A percentile compares a stretch with the other conserved stretches of the same genome.
phyloP scores from a whole-genome alignment of 2,329 filamentous ascomycete species.

The Dothiorella sarmentorum region DNA sequence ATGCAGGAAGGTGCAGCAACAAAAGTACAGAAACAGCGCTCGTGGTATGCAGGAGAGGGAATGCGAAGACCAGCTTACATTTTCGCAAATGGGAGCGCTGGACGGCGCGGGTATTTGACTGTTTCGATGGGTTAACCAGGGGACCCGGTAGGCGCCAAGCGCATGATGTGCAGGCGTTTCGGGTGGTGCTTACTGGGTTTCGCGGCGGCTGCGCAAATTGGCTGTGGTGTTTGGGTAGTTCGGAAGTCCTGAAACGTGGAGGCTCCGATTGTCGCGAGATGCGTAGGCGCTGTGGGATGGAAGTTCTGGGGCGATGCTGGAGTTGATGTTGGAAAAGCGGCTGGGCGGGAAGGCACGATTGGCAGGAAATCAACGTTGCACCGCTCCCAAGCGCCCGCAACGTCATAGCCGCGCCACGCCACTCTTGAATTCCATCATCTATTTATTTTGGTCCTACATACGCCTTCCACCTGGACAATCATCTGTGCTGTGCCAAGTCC shows the following conservation, averaged over 20 bases:
- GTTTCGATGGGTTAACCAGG: background rate
- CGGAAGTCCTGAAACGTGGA: background rate
- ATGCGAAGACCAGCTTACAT: conserved; percentile 36
- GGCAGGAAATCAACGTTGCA: conserved; percentile 5
- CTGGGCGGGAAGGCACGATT: conserved; percentile 11
- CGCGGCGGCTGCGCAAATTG: conserved; percentile 15
- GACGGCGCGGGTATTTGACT: background rate
- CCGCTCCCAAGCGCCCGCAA: conserved; percentile 2
- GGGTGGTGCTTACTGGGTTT: background rate
- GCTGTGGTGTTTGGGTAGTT: background rate
- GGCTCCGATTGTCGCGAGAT: background rate
- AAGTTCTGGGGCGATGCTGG: background rate
- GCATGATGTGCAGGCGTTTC: conserved; percentile 9
- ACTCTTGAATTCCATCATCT: background rate
- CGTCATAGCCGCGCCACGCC: conserved; percentile 11
- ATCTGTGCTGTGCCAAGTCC: too few relatives aligned
- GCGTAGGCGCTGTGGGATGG: background rate
- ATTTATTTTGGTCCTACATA: conserved; percentile 4
- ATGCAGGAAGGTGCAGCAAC: conserved; percentile 17
- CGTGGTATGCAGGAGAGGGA: conserved; percentile 15
- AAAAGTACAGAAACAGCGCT: background rate
- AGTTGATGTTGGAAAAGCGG: conserved; percentile 1
- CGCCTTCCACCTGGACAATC: too few relatives aligned
- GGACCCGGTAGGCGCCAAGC: conserved; percentile 13
- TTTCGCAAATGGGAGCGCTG: conserved; percentile 13